These are phyloP conservation scores for Porogramme epimiltina DNA, from an alignment of 1,284 basidiomycete genomes.

Conservation along the genomic window DNA sequence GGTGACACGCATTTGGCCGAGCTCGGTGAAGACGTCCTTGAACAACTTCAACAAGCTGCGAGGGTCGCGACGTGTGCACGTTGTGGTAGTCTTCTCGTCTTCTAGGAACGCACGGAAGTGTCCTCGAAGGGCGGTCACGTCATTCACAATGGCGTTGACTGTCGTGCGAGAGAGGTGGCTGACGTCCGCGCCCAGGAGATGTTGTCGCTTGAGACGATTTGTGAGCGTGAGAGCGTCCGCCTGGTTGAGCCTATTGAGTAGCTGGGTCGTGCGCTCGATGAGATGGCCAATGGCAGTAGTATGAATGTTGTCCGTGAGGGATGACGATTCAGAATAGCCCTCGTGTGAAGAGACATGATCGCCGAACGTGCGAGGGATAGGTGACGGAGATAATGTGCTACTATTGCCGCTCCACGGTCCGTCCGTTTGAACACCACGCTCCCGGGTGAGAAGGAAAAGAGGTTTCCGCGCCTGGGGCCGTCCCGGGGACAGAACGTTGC, in stretches of 20 bases:
- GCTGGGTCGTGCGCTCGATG: conserved; percentile 69
- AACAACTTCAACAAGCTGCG: conserved; percentile 83
- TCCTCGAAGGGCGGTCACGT: conserved; percentile 69
- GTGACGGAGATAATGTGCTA: conserved; percentile 35
- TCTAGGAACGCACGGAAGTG: conserved; percentile 79
- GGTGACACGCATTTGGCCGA: conserved; percentile 80
- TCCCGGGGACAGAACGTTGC: conserved; percentile 39
- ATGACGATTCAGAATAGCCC: conserved; percentile 68
- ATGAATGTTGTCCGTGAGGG: conserved; percentile 51
- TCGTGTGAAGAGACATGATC: conserved; percentile 55
- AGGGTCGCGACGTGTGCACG: conserved; percentile 83
- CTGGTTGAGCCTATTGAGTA: conserved; percentile 73
- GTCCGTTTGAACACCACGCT: conserved; percentile 80
- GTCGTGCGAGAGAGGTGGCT: conserved; percentile 87
- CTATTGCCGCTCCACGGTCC: conserved; percentile 24
- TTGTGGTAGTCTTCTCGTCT: conserved; percentile 63
- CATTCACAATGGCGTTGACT: conserved; percentile 74
- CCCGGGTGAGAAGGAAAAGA: conserved; percentile 62
- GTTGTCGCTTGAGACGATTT: conserved; percentile 88
- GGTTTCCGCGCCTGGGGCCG: conserved; percentile 46
- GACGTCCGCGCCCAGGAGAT: conserved; percentile 83
- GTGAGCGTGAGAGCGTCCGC: conserved; percentile 90
- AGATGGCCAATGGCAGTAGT: conserved; percentile 57
- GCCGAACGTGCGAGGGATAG: conserved; percentile 37
- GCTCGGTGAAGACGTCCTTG: conserved; percentile 83